These are phyloP conservation scores for Suhomyces choctaworum DNA, from an alignment of 1,139 yeast species.

Conservation along the genomic window DNA sequence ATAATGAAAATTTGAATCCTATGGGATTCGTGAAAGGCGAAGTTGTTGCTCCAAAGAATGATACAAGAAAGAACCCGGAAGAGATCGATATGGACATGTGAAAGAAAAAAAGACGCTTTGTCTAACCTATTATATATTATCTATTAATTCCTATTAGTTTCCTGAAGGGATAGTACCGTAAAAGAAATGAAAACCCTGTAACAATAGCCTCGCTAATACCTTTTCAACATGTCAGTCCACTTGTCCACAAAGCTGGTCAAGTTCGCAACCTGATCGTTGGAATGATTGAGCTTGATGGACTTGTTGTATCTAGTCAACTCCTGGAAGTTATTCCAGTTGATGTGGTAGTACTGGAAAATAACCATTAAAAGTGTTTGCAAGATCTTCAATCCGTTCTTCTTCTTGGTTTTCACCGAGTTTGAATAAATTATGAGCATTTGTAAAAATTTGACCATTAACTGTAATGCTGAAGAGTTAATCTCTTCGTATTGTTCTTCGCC, in stretches of 20 bases:
- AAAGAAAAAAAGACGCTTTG: too few species aligned
- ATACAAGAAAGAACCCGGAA: conserved; percentile 51
- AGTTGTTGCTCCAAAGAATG: conserved; percentile 13
- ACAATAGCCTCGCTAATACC: conserved; percentile 8
- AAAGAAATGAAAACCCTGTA: conserved; percentile 4
- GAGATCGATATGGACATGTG: conserved; percentile 63
- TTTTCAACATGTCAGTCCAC: conserved; percentile 35
- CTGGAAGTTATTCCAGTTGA: conserved; percentile 42
- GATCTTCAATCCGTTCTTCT: conserved; percentile 33
- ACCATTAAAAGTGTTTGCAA: conserved; percentile 38
- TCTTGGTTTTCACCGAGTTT: conserved; percentile 34
- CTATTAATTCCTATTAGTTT: conserved; percentile 5
- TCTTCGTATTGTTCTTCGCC: conserved; percentile 11
- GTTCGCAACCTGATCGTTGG: conserved; percentile 34
- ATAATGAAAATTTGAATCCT: conserved; percentile 35
- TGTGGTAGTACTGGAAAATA: conserved; percentile 42
- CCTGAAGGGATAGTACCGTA: conserved; percentile 1
- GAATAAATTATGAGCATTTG: conserved; percentile 42
- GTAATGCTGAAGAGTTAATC: conserved; percentile 29
- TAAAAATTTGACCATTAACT: conserved; percentile 31
- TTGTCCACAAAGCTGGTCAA: conserved; percentile 41
- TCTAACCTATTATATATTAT: not conserved
- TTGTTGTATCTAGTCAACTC: conserved; percentile 38
- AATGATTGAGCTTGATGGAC: conserved; percentile 41
- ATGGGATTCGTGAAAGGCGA: conserved; percentile 59